phyloP scores from a whole-genome alignment of 2,329 filamentous ascomycete species.

The Cryphonectria radicalis region DNA sequence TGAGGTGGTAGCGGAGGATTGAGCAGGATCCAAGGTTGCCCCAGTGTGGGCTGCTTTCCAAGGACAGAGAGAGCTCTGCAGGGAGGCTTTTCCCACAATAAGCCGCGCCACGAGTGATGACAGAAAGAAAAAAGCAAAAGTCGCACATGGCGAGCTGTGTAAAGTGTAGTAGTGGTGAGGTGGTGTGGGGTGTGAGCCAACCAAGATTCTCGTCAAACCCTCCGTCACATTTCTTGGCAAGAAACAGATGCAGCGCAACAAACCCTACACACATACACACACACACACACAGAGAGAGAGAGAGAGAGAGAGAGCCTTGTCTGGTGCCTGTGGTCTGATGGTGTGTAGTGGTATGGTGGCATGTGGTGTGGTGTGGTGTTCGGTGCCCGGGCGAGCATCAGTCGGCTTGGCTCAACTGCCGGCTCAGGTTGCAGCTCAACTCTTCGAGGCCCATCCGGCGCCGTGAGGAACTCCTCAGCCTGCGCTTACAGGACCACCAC shows the following conservation, averaged over 20 bases:
- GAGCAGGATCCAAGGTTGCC: slow-evolving; percentile 14
- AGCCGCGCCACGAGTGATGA: background rate
- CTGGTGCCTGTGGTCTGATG: background rate
- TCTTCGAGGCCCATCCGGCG: background rate
- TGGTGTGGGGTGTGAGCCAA: background rate
- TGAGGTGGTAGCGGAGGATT: slow-evolving; percentile 20
- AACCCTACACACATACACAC: background rate
- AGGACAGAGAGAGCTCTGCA: background rate
- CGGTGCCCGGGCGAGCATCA: slow-evolving; percentile 10
- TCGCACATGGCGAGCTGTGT: background rate
- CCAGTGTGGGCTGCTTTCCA: background rate
- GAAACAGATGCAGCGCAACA: background rate
- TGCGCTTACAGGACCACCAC: background rate
- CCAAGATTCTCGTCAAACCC: background rate
- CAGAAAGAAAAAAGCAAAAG: background rate
- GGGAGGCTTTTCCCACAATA: background rate
- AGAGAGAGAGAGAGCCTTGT: background rate
- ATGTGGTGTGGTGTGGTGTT: background rate
- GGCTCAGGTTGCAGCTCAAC: background rate
- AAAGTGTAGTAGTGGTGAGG: background rate
- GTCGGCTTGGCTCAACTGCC: background rate
- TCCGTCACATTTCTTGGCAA: background rate
- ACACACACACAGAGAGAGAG: background rate
- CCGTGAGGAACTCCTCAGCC: background rate
- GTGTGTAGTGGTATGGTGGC: background rate